Conservation (phyloP, 2,329 filamentous ascomycete species). For the Periglandula ipomoeae region DNA sequence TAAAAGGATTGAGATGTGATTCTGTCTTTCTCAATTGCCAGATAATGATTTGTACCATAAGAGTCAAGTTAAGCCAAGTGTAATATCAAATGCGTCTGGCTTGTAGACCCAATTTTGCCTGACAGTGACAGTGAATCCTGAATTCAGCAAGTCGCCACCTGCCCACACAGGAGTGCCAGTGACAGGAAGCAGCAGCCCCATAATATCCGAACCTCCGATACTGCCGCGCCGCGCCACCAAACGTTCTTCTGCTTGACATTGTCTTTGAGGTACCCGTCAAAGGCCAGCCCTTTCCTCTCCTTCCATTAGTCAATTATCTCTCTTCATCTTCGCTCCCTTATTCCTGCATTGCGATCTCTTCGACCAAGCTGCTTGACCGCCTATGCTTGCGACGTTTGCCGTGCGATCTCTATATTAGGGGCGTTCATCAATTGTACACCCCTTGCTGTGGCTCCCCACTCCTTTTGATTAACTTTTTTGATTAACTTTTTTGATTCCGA, state of each 20-base stretch:
- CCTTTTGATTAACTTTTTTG: slow-evolving; percentile 1
- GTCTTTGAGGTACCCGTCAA: background rate
- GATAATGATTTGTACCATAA: no score
- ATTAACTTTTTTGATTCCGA: background rate
- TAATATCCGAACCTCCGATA: slow-evolving; percentile 10
- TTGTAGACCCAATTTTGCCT: no score
- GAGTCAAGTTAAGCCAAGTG: no score
- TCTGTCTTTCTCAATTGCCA: no score
- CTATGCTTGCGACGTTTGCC: background rate
- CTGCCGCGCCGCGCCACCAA: slow-evolving; percentile 7
- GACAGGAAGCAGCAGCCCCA: background rate
- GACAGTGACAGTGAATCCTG: no score
- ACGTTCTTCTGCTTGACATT: background rate
- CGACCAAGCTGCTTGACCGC: background rate
- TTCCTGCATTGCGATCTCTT: background rate
- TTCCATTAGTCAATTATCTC: background rate
- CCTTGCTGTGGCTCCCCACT: background rate
- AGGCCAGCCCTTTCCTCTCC: background rate
- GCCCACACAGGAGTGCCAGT: background rate
- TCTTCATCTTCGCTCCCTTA: background rate
- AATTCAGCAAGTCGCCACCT: no score
- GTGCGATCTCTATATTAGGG: background rate
- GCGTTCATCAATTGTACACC: background rate
- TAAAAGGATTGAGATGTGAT: no score
- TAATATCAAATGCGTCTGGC: no score